phyloP scores from a whole-genome alignment of 2,329 filamentous ascomycete genomes.

The Chalara sp. region DNA sequence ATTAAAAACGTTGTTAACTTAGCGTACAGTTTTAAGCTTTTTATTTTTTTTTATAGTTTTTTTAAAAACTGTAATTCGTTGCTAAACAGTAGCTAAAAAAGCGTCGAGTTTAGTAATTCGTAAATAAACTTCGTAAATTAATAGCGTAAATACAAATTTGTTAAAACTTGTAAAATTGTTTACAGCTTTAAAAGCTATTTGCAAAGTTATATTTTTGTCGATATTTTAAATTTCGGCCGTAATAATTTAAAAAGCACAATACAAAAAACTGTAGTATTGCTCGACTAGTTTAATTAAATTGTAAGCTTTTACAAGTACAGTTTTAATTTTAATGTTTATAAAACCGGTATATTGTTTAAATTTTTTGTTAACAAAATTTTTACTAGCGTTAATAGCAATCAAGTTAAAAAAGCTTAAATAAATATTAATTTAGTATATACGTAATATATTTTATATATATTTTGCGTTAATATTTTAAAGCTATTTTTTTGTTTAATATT shows the following conservation, averaged over 20 bases:
- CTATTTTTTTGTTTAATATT: neutral
- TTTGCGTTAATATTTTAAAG: neutral
- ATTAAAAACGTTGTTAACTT: no score
- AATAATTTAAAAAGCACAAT: neutral
- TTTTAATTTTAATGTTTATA: neutral
- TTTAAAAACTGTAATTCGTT: no score
- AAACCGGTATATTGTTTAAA: neutral
- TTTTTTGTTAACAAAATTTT: neutral
- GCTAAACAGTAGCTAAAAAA: no score
- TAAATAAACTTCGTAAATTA: no score
- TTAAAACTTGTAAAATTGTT: neutral
- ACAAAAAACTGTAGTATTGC: neutral
- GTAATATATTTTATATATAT: neutral
- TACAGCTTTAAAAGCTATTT: neutral
- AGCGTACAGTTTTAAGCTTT: no score
- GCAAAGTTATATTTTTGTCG: neutral
- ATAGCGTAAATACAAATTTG: neutral
- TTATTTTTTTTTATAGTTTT: no score
- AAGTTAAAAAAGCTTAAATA: neutral
- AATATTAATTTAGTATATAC: neutral
- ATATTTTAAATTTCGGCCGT: neutral
- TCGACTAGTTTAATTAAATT: neutral
- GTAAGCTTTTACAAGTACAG: neutral
- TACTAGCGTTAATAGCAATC: neutral
- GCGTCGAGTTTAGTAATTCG: no score